Percentiles rank a stretch among this genome's conserved stretches.
These are phyloP conservation scores for Ciborinia camelliae DNA, from an alignment of 2,329 filamentous ascomycete species.

Conservation along the genomic window DNA sequence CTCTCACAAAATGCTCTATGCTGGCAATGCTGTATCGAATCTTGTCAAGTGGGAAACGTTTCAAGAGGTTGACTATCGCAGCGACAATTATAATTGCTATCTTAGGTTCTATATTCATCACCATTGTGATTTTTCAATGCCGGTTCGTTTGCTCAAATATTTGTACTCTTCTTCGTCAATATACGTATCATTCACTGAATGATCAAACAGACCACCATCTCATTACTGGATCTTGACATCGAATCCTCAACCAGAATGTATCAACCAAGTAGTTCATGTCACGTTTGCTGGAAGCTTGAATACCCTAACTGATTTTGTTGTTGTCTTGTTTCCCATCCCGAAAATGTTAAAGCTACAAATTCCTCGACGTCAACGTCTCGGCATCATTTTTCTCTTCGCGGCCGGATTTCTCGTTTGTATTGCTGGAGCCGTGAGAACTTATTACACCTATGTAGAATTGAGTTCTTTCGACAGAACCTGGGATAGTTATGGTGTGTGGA, in stretches of 20 bases:
- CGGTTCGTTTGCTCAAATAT: slow-evolving; percentile 33
- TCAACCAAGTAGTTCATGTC: slow-evolving; percentile 49
- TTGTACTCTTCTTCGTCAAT: neutral
- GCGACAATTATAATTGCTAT: slow-evolving; percentile 37
- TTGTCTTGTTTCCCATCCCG: slow-evolving; percentile 49
- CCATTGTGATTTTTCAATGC: slow-evolving; percentile 43
- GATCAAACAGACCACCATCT: slow-evolving; percentile 37
- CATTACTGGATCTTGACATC: slow-evolving; percentile 39
- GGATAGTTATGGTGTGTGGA: slow-evolving; percentile 37
- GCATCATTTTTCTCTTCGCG: slow-evolving; percentile 48
- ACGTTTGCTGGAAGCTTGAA: slow-evolving; percentile 54
- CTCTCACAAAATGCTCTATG: slow-evolving; percentile 41
- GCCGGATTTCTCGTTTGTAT: slow-evolving; percentile 46
- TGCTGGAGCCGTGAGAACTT: slow-evolving; percentile 40
- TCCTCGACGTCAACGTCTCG: slow-evolving; percentile 45
- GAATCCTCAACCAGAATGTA: slow-evolving; percentile 39
- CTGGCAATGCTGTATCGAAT: slow-evolving; percentile 36
- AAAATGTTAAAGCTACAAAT: slow-evolving; percentile 46
- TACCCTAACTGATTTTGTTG: slow-evolving; percentile 54
- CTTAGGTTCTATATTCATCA: slow-evolving; percentile 36
- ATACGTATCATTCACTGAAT: neutral
- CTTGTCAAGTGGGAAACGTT: slow-evolving; percentile 36
- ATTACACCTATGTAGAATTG: slow-evolving; percentile 36
- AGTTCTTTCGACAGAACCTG: slow-evolving; percentile 38
- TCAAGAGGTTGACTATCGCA: slow-evolving; percentile 33